Percentiles rank a stretch among this genome's conserved stretches.
Evolutionary conservation across 495 filamentous ascomycete species (phyloP).

Genomic region (Lentithecium fluviatile): DNA sequence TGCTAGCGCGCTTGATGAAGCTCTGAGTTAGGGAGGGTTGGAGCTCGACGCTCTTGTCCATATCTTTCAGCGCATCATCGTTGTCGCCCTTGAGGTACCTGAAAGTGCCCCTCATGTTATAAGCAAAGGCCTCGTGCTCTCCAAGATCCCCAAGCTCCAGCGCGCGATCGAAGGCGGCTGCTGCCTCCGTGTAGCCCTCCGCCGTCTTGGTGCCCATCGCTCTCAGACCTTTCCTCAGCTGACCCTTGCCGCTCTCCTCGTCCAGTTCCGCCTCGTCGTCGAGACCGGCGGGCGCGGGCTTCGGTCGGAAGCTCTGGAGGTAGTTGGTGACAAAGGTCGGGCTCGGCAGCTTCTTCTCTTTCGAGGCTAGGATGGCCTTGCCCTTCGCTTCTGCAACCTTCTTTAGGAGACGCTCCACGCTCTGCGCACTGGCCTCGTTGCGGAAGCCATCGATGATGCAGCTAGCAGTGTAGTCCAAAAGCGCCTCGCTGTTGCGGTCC

Average conservation of each 20-base stretch:
- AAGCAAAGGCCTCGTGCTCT: slow-evolving; percentile 82
- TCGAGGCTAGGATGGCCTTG: slow-evolving; percentile 74
- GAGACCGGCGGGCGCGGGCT: slow-evolving; percentile 74
- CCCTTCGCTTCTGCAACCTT: slow-evolving; percentile 94
- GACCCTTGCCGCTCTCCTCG: slow-evolving; percentile 78
- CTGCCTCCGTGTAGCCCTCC: slow-evolving; percentile 85
- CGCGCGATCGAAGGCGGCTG: slow-evolving; percentile 80
- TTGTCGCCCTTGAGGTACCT: slow-evolving; percentile 89
- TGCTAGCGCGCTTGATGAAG: slow-evolving; percentile 97
- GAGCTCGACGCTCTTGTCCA: slow-evolving; percentile 88
- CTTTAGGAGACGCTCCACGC: slow-evolving; percentile 91
- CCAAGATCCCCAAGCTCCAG: slow-evolving; percentile 74
- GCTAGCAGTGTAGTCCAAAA: slow-evolving; percentile 96
- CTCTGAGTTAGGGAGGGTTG: slow-evolving; percentile 86
- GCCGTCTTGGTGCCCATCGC: slow-evolving; percentile 81
- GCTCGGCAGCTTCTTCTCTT: slow-evolving; percentile 83
- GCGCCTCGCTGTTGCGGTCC: slow-evolving; percentile 84
- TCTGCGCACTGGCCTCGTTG: slow-evolving; percentile 81
- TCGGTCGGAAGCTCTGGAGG: slow-evolving; percentile 90
- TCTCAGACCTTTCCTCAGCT: slow-evolving; percentile 76
- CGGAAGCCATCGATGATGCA: slow-evolving; percentile 98
- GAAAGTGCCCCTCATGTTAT: slow-evolving; percentile 96
- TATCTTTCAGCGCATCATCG: slow-evolving; percentile 71
- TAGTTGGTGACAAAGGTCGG: slow-evolving; percentile 98
- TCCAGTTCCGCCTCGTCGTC: slow-evolving; percentile 72